These are phyloP conservation scores for Oleoguttula mirabilis DNA, from an alignment of 495 filamentous ascomycete species.

Conservation along the genomic window DNA sequence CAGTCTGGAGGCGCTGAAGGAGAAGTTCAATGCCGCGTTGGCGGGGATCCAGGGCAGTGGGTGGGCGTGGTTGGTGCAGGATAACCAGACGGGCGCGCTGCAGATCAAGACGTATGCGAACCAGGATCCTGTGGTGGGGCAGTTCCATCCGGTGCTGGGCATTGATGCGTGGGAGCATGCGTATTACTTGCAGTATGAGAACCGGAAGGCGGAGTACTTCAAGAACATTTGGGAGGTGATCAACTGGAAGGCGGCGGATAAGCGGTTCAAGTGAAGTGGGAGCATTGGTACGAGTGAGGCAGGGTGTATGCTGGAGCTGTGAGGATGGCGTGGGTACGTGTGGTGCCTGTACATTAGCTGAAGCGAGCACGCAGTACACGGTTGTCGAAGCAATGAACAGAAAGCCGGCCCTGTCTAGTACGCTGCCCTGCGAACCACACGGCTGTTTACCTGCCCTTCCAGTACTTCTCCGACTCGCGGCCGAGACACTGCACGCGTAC, in stretches of 20 bases:
- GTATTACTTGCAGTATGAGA: constrained; percentile 90
- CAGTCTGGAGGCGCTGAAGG: constrained; percentile 59
- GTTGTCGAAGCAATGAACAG: too few species aligned
- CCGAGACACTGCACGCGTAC: too few species aligned
- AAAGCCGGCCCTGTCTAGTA: too few species aligned
- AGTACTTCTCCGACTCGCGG: too few species aligned
- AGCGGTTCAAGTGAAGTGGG: constrained; percentile 48
- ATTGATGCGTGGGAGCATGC: constrained; percentile 97
- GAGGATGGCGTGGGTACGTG: too few species aligned
- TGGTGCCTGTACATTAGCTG: too few species aligned
- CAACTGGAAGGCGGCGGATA: constrained; percentile 93
- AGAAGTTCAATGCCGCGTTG: constrained; percentile 63
- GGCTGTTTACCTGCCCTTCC: too few species aligned
- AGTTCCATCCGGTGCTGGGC: constrained; percentile 74
- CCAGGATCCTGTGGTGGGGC: constrained; percentile 86
- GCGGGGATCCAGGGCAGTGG: constrained; percentile 88
- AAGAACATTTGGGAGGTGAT: constrained; percentile 92
- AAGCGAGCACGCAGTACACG: too few species aligned
- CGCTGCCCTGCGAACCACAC: too few species aligned
- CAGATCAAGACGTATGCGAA: constrained; percentile 74
- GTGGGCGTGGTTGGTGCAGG: constrained; percentile 90
- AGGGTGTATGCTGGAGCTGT: too few species aligned
- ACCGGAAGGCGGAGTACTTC: constrained; percentile 98
- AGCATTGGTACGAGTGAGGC: too few species aligned
- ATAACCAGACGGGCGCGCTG: constrained; percentile 61